Evolutionary conservation across 2,329 filamentous ascomycete species (phyloP).

Genomic region (Sclerotinia borealis): DNA sequence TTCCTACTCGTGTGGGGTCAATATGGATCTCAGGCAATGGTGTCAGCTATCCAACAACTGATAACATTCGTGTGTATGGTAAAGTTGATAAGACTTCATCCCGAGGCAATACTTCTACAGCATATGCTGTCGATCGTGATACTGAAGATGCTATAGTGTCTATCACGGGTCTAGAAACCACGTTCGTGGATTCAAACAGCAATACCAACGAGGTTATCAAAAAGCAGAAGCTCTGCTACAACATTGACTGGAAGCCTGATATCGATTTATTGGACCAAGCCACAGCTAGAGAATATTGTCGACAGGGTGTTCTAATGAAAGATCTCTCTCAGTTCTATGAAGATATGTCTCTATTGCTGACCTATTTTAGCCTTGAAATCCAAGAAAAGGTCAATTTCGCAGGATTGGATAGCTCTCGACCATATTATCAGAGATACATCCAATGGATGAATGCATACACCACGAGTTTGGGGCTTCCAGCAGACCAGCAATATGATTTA

Average conservation of each 20-base stretch:
- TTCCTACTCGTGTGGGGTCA: background rate
- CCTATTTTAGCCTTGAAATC: background rate
- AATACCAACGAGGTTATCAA: background rate
- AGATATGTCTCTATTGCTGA: background rate
- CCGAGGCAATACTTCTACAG: background rate
- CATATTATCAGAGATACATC: background rate
- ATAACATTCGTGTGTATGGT: background rate
- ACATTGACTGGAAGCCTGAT: background rate
- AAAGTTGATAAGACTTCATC: background rate
- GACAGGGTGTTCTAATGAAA: background rate
- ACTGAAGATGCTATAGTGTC: background rate
- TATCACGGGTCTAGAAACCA: background rate
- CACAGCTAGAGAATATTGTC: background rate
- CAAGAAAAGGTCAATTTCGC: background rate
- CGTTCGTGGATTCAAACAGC: background rate
- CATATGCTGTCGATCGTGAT: background rate
- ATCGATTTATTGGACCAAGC: background rate
- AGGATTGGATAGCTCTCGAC: background rate
- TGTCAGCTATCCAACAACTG: background rate
- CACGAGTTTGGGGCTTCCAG: background rate
- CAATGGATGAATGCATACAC: background rate
- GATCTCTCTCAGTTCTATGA: background rate
- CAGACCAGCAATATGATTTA: background rate
- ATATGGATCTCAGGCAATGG: background rate
- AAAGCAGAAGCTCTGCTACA: background rate